Percentiles rank a stretch among this genome's conserved stretches.
phyloP scores from a whole-genome alignment of 345 rosid species.

The Carallia pectinifolia region DNA sequence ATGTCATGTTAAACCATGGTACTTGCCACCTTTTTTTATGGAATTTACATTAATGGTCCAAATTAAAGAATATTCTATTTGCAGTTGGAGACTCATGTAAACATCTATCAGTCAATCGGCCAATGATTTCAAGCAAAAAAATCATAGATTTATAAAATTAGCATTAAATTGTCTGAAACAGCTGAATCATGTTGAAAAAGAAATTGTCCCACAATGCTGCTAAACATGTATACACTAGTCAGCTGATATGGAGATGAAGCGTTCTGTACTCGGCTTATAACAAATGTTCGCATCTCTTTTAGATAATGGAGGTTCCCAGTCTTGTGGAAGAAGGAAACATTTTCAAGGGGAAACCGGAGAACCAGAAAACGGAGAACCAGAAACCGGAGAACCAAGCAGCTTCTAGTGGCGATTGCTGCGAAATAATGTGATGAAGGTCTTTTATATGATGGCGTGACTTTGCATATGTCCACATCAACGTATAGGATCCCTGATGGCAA shows the following conservation, averaged over 20 bases:
- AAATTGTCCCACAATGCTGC: not conserved
- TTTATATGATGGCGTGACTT: not conserved
- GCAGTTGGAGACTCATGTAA: too few relatives aligned
- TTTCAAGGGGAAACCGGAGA: constrained; percentile 64
- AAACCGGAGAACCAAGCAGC: constrained; percentile 49
- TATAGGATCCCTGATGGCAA: constrained; percentile 1
- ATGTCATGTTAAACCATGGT: not conserved
- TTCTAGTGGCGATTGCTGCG: constrained; percentile 51
- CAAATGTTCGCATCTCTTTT: not conserved
- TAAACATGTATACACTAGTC: not conserved
- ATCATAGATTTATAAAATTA: too few relatives aligned
- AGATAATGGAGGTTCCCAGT: constrained; percentile 97
- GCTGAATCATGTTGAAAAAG: not conserved
- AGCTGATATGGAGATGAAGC: not conserved
- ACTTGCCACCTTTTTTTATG: too few relatives aligned
- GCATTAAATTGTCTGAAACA: not conserved
- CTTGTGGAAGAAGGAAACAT: constrained; percentile 90
- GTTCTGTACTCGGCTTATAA: constrained; percentile 3
- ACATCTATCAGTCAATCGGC: too few relatives aligned
- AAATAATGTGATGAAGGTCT: constrained; percentile 3
- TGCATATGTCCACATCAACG: not conserved
- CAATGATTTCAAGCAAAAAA: too few relatives aligned
- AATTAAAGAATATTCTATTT: too few relatives aligned
- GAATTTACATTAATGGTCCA: too few relatives aligned
- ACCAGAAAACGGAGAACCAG: constrained; percentile 59